Evolutionary conservation across 2,329 filamentous ascomycete genomes (phyloP), one percentile per base, ranked within the genome.

Genomic region (Leptodontidium sp.): DNA sequence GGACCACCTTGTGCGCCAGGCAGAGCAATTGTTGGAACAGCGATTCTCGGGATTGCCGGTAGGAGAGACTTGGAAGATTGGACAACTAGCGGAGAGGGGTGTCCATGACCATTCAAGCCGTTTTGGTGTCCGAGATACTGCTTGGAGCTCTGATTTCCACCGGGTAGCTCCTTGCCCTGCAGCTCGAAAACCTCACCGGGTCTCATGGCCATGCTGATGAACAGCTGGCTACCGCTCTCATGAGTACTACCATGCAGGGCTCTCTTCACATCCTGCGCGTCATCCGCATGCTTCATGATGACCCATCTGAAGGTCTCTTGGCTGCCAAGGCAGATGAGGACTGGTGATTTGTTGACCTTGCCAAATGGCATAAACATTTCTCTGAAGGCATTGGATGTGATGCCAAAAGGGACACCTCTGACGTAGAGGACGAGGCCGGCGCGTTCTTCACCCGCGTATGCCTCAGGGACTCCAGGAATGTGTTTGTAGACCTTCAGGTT

Each of bases 291-390:
- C 4, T 50, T 45, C 71, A 76, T 72, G 17, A 77, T 58, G 17
- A 75, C 64, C 72, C 74, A 77, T 35, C 74, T 71, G 53, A 76
- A 77, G 1, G 72, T 73, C 14, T 68, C 47, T 21, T 64, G 53
- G 12, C 68, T 71, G 12, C 40, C 61, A 6, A 70, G 32, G 49
- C 73, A 72, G 26, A 75, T 71, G 9, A 77, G 55, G 1, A 57
- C 58, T 0, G 74, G 70, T 32, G 58, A 68, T 38, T 66, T 73
- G 5, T 68, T 69, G 21, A 74, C 68, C 1, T 47, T 63, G 38
- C 69, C 74, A 49, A 68, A 71, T 14, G 43, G 35, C 21, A 65
- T 55, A 58, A 76, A 72, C 12, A 76, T 64, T 6, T 40, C 49
- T 8, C 57, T 32, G 26, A 74, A 66, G 12, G 58, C 65, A 17